Conservation (phyloP, 1,284 basidiomycete genomes). For the Ceratobasidium sp. region DNA sequence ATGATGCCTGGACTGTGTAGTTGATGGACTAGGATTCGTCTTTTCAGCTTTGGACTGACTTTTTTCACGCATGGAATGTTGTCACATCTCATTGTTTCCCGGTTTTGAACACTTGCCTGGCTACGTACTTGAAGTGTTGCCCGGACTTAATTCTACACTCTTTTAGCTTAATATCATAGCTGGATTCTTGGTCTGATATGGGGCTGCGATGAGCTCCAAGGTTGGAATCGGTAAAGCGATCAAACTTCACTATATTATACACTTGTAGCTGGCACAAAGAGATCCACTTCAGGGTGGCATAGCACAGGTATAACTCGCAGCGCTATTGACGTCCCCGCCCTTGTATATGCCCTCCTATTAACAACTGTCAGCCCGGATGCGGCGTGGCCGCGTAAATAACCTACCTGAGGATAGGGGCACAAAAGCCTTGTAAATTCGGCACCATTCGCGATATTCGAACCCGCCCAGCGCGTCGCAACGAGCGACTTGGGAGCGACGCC, state of each 20-base stretch:
- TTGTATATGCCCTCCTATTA: conserved; percentile 1
- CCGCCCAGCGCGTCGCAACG: background rate
- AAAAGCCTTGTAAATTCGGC: conserved; percentile 15
- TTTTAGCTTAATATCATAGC: background rate
- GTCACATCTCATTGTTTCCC: background rate
- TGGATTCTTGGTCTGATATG: background rate
- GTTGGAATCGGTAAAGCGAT: no score
- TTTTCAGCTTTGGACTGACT: background rate
- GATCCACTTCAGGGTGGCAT: background rate
- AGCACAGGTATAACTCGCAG: background rate
- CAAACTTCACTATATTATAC: no score
- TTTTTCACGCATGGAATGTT: background rate
- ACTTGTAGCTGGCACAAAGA: no score
- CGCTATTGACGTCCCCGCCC: background rate
- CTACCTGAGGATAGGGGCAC: conserved; percentile 33
- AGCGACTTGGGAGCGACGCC: conserved; percentile 15
- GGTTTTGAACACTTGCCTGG: background rate
- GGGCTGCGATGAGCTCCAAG: no score
- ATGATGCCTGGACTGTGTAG: no score
- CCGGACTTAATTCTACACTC: background rate
- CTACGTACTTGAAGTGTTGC: background rate
- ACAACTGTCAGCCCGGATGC: background rate
- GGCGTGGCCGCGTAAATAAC: background rate
- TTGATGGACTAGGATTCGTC: background rate
- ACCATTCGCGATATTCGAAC: background rate